Evolutionary conservation across 495 filamentous ascomycete species (phyloP), one percentile per base, ranked within the genome.

Genomic region (Melanomma pulvis-pyrius): DNA sequence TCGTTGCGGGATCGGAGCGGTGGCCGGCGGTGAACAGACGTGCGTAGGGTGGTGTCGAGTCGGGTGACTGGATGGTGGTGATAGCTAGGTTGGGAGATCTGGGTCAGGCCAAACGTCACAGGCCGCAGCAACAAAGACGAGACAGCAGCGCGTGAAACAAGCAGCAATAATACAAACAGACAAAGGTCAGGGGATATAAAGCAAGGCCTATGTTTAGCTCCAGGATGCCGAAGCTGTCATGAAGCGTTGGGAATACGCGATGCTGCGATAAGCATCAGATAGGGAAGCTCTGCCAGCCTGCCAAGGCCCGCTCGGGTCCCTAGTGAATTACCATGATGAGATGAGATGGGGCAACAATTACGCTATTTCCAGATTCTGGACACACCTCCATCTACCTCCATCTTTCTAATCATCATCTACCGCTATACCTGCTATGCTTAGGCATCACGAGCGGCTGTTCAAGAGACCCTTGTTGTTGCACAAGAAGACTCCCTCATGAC

Each of bases 91-190:
- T 60, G 47, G 24, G 19, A 21, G 5, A 25, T 22, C 57, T 25
- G 49, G 36, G 61, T 52, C 55, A 64, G 36, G 19, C 50, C 57
- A 22, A 32, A 44, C 34, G 54, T 62, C 26, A 22, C 28, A 29
- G 2, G 32, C 21, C n/a, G n/a, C n/a, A n/a, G n/a, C n/a, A n/a
- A n/a, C n/a, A n/a, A n/a, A n/a, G n/a, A n/a, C n/a, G 36, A 9
- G 26, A 5, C 11, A 29, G 48, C 48, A 19, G 48, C 26, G 22
- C 36, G 36, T 41, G 48, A 25, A 25, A 29, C 48, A 25, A 26
- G 48, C 6, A 29, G 11, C 48, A 51, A 29, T 24, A 19, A 25
- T 29, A 51, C 8, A 25, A 29, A 57, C n/a, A 50, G 48, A 26
- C 22, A 28, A 25, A 44, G 39, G 39, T 17, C 39, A 44, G 39